phyloP scores from a whole-genome alignment of 495 filamentous ascomycete species.

The Hapsidospora chrysogenum region DNA sequence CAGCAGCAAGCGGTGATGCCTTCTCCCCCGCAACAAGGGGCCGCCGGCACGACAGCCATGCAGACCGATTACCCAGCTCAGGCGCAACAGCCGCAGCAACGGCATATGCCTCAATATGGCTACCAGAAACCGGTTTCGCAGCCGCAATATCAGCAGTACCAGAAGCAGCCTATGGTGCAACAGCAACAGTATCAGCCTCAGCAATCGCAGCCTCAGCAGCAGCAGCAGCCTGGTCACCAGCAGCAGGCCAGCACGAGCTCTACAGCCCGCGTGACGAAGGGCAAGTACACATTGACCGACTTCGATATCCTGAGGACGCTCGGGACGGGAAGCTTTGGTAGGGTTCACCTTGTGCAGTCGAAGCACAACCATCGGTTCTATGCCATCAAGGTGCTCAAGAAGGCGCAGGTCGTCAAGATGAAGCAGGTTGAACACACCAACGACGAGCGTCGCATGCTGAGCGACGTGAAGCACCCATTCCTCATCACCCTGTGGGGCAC shows the following conservation, averaged over 20 bases:
- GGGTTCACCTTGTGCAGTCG: conserved; percentile 91
- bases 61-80: no score
- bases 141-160: conserved; percentile 6
- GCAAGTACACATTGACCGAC: conserved; percentile 89
- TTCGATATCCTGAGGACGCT: conserved; percentile 79
- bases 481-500: conserved; percentile 96
- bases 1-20: not conserved
- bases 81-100: conserved; percentile 3
- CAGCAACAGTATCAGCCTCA: conserved; percentile 10
- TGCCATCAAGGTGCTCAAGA: conserved; percentile 95
- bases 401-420: conserved; percentile 98
- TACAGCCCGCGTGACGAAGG: conserved; percentile 59
- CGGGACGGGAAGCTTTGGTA: conserved; percentile 90
- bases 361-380: conserved; percentile 96
- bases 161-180: not conserved
- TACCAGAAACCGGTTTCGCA: no score
- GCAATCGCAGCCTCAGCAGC: conserved; percentile 6
- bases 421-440: conserved; percentile 99
- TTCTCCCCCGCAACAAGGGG: not conserved
- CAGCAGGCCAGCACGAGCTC: conserved; percentile 6
- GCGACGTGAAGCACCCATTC: conserved; percentile 91
- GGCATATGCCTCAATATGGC: no score
- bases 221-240: conserved; percentile 4
- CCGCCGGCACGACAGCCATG: conserved; percentile 1
- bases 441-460: conserved; percentile 88